Percentiles rank a stretch among this genome's conserved stretches.
Conservation (phyloP, 768 basidiomycete genomes). For the Tulasnella sp. region DNA sequence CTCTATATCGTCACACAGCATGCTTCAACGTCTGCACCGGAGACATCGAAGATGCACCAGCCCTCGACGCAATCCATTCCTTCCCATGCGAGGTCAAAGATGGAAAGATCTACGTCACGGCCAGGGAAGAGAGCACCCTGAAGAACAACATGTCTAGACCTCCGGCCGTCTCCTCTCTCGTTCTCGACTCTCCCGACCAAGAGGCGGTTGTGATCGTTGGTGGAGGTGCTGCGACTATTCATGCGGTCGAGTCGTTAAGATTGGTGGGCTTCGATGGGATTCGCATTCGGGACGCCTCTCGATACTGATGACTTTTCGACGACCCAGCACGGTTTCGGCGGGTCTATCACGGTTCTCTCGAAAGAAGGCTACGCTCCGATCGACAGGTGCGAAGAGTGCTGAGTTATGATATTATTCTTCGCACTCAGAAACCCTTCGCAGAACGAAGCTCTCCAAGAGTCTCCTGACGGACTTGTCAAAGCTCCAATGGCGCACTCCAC, state of each 20-base stretch:
- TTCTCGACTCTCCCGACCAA: slow-evolving; percentile 36
- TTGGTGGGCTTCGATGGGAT: slow-evolving; percentile 44
- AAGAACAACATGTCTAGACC: slow-evolving; percentile 61
- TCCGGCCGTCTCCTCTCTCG: slow-evolving; percentile 35
- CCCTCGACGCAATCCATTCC: slow-evolving; percentile 67
- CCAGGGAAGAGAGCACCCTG: slow-evolving; percentile 50
- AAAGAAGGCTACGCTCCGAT: slow-evolving; percentile 75
- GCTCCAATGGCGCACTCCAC: slow-evolving; percentile 60
- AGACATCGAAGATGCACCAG: slow-evolving; percentile 84
- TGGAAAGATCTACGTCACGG: slow-evolving; percentile 74
- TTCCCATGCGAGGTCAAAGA: slow-evolving; percentile 60
- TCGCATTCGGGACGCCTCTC: neutral
- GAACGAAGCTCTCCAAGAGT: slow-evolving; percentile 84
- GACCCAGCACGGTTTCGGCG: slow-evolving; percentile 61
- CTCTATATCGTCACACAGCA: slow-evolving; percentile 38
- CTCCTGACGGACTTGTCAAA: slow-evolving; percentile 72
- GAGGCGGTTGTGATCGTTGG: slow-evolving; percentile 73
- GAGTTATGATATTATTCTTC: neutral
- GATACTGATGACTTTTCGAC: neutral
- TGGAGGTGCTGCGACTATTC: slow-evolving; percentile 72
- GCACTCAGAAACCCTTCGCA: too few species aligned
- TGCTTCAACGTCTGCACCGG: slow-evolving; percentile 83
- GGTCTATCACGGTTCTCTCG: slow-evolving; percentile 70
- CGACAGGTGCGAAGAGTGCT: slow-evolving; percentile 49
- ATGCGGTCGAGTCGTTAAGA: slow-evolving; percentile 70